Evolutionary conservation across 176 grass and related monocot species (phyloP).

Genomic region (Areca catechu): DNA sequence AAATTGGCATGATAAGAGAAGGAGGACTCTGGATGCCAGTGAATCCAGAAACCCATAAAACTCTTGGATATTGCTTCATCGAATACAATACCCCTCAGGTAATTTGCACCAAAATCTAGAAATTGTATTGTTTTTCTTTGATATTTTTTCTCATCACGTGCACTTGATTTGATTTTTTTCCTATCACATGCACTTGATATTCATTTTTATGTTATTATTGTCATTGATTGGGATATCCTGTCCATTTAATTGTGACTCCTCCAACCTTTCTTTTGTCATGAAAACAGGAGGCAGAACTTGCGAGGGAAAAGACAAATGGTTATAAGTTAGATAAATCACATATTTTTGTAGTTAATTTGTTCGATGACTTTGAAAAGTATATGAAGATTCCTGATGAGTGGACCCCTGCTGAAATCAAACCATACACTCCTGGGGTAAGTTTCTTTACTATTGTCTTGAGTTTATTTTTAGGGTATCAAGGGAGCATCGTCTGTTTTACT

Average conservation of each 20-base stretch:
- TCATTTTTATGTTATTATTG: too few species aligned
- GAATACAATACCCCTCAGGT: slow-evolving; percentile 82
- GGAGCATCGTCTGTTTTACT: too few species aligned
- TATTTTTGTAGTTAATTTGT: slow-evolving; percentile 81
- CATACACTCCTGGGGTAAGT: slow-evolving; percentile 73
- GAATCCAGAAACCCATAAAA: slow-evolving; percentile 60
- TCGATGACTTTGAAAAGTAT: slow-evolving; percentile 95
- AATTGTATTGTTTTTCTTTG: slow-evolving; percentile 2
- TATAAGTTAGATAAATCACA: slow-evolving; percentile 93
- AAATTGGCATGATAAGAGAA: slow-evolving; percentile 72
- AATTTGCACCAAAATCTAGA: background rate
- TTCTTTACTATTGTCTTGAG: background rate
- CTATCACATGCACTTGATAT: too few species aligned
- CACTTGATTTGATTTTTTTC: too few species aligned
- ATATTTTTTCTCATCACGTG: too few species aligned
- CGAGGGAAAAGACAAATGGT: slow-evolving; percentile 92
- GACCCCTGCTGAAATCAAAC: slow-evolving; percentile 87
- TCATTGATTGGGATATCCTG: too few species aligned
- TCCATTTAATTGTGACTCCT: too few species aligned
- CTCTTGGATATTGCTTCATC: slow-evolving; percentile 78
- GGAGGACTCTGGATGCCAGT: slow-evolving; percentile 84
- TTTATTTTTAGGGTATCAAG: background rate
- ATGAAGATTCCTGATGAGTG: slow-evolving; percentile 90
- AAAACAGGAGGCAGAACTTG: slow-evolving; percentile 74
- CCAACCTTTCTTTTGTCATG: too few species aligned